Base-by-base conservation (phyloP, 768 basidiomycete species). In the Serendipita indica region DNA sequence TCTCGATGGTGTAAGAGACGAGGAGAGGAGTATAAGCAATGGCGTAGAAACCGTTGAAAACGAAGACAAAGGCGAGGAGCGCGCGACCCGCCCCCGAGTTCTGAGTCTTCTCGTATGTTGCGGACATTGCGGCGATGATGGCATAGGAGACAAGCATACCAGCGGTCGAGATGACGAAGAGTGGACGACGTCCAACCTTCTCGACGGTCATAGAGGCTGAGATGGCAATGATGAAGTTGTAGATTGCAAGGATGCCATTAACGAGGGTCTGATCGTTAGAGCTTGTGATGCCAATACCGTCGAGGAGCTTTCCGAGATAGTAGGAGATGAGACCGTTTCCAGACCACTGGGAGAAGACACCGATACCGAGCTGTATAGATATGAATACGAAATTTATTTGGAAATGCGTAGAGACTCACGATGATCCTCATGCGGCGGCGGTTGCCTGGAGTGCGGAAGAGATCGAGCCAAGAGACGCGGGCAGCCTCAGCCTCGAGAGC, bases 1-100 rank as follows among this genome's bases (percentile, higher is more conserved):
- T 75, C 62, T 77, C 75, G 30, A 75, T 65, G 0, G 70, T 70
- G 65, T 75, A 62, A 46, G 68, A 63, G 32, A 70, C 67, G 39
- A 72, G 67, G 13, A 75, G 67, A 18, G 74, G 74, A 3, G 70
- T 67, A 62, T 69, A 72, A 33, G 69, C 70, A 32, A 72, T 60
- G 60, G 69, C 67, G 61, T 70, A 70, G 58, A 62, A 64, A 39
- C 60, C 60, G 63, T 67, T 61, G 57, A 56, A 68, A 33, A 67
- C 45, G 63, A 64, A 71, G 46, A 70, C 68, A 58, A 68, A 65
- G 6, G 67, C 68, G 28, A 71, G 62, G 54, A 70, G 65, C 3
- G 67, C 67, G 60, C 66, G 61, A 33, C 64, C 70, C 16, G 69
- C 68, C 4, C 66, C 60, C 18, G 58, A 10, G 35, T 10, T n/a